These are phyloP conservation scores for Kwoniella botswanensis DNA, from an alignment of 768 basidiomycete genomes.

Conservation along the genomic window DNA sequence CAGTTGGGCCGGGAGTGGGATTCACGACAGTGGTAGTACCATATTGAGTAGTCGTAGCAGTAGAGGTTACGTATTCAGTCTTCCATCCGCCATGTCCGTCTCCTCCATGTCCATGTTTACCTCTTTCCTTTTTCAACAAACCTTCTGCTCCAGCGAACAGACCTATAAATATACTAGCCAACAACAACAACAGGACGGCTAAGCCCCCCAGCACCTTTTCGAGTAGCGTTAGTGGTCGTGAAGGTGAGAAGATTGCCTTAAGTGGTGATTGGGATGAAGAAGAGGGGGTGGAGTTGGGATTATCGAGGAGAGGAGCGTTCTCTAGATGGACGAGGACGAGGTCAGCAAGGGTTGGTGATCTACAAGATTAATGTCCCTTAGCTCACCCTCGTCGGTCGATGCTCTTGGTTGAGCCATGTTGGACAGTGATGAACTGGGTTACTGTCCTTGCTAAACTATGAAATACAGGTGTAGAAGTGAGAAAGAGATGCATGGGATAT, in stretches of 20 bases:
- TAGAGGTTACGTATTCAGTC: constrained; percentile 44
- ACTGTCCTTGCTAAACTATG: too few relatives aligned
- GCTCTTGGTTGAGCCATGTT: constrained; percentile 52
- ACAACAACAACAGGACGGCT: constrained; percentile 75
- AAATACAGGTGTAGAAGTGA: neutral
- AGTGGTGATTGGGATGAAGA: constrained; percentile 22
- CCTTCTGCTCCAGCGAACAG: constrained; percentile 89
- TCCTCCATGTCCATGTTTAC: constrained; percentile 22
- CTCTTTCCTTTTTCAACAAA: constrained; percentile 64
- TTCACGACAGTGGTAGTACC: constrained; percentile 60
- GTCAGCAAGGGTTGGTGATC: too few relatives aligned
- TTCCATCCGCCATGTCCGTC: constrained; percentile 18
- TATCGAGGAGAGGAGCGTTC: constrained; percentile 54
- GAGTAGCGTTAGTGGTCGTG: constrained; percentile 70
- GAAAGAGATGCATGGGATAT: neutral
- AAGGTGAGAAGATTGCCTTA: constrained; percentile 16
- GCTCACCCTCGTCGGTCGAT: constrained; percentile 56
- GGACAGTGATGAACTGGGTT: neutral
- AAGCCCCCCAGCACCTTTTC: constrained; percentile 80
- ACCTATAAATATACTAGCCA: constrained; percentile 87
- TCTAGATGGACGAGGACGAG: constrained; percentile 32
- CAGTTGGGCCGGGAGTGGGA: constrained; percentile 60
- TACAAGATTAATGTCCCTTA: constrained; percentile 5
- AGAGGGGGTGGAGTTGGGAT: constrained; percentile 17
- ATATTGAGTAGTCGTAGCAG: constrained; percentile 46